Evolutionary conservation across 139 green algal species (phyloP), one percentile per base, ranked within the genome.

Genomic region (Haematococcus sp.): DNA sequence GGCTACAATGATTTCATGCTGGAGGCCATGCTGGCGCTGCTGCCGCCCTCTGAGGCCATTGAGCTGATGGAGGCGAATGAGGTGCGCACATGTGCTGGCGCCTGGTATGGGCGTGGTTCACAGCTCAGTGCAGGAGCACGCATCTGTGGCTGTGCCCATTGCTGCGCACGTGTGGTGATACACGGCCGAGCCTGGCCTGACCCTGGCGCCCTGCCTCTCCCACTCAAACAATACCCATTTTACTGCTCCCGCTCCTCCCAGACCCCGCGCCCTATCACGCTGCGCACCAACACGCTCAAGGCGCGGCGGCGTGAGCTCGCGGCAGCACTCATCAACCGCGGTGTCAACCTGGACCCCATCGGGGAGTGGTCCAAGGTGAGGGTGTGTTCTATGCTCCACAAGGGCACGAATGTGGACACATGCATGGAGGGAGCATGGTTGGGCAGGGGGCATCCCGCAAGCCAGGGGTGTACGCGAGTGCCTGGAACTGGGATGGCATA

Each of bases 281-380:
- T 86, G 76, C 68, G 80, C 55, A 83, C 76, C 66, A 99, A 99
- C 87, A 97, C 90, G 25, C 91, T 99, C 27, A 97, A 97, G 84
- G 91, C 92, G 25, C 82, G 93, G 58, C 86, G 96, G 13, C 77
- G 93, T 0, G 96, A 99, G 83, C 86, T 99, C 40, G 96, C 96
- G 4, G 92, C 85, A 0, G 85, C 92, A 28, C 89, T 99, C 51
- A 98, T 99, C 80, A 93, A 95, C 76, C 84, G 96, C 9, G 96
- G 96, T 25, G 93, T 99, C 4, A 97, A 95, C 73, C 88, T 99
- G n/a, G 96, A 99, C 81, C 96, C 96, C 43, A 91, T 99, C 35
- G 92, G 95, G 11, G 87, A 90, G 56, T 99, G 96, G 96, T 95
- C 87, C 61, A 99, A 99, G 85, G 93, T 97, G 22, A 64, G 79